Percentiles rank a stretch among this genome's conserved stretches.
These are phyloP conservation scores for Asterionellopsis glacialis DNA, from an alignment of 108 stramenopile genomes.

Conservation along the genomic window DNA sequence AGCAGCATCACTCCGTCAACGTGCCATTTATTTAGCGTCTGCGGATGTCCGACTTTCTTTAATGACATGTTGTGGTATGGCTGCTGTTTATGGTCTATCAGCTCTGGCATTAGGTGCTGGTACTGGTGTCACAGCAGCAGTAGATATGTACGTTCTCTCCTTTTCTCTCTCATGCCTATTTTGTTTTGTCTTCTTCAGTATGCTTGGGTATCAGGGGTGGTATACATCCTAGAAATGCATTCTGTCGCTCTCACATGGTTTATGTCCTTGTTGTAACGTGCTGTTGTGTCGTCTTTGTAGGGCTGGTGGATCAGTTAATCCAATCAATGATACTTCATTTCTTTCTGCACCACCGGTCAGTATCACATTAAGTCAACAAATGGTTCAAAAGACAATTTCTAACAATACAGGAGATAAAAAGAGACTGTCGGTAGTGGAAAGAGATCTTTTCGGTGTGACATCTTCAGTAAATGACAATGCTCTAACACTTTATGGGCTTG, in stretches of 20 bases:
- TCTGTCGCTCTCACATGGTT: neutral
- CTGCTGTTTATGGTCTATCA: constrained; percentile 70
- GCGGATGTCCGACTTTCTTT: constrained; percentile 63
- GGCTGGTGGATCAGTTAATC: constrained; percentile 52
- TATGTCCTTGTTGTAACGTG: neutral
- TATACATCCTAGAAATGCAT: too few species aligned
- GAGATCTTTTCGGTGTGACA: constrained; percentile 64
- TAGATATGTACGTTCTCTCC: constrained; percentile 50
- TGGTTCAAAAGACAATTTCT: constrained; percentile 50
- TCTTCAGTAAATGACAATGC: constrained; percentile 35
- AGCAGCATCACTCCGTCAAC: constrained; percentile 56
- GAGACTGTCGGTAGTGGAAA: constrained; percentile 35
- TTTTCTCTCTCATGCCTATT: neutral
- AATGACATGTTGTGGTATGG: constrained; percentile 72
- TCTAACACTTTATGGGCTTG: constrained; percentile 46
- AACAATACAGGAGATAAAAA: constrained; percentile 56
- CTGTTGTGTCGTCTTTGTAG: constrained; percentile 13
- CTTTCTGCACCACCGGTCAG: constrained; percentile 61
- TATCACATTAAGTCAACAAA: constrained; percentile 52
- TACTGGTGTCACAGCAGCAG: constrained; percentile 51
- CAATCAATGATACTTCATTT: constrained; percentile 29
- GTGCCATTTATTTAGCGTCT: constrained; percentile 65
- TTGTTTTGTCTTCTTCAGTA: neutral
- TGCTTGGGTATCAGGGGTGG: too few species aligned
- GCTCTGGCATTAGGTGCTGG: constrained; percentile 61